phyloP scores from a whole-genome alignment of 768 basidiomycete species.

The Pleurotus giganteus region DNA sequence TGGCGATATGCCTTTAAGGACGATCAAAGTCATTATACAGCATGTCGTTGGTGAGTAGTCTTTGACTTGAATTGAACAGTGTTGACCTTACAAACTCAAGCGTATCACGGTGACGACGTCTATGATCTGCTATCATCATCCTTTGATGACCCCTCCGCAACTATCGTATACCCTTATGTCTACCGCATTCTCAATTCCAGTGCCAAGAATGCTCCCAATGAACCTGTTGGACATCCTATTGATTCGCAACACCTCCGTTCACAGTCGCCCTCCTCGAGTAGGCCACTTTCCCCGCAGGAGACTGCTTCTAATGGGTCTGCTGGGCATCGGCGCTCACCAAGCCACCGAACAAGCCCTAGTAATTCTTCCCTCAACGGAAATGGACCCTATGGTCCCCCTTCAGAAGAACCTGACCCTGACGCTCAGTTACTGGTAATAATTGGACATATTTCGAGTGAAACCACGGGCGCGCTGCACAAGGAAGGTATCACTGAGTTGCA shows the following conservation, averaged over 20 bases:
- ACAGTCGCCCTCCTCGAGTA: slow-evolving; percentile 59
- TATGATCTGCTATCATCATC: slow-evolving; percentile 89
- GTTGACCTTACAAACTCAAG: slow-evolving; percentile 32
- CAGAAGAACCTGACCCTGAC: slow-evolving; percentile 85
- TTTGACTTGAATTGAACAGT: not conserved
- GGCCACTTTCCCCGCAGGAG: slow-evolving; percentile 71
- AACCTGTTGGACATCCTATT: slow-evolving; percentile 27
- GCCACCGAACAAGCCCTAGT: slow-evolving; percentile 68
- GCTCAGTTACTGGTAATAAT: slow-evolving; percentile 80
- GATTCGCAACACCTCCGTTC: slow-evolving; percentile 42
- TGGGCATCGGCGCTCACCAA: slow-evolving; percentile 49
- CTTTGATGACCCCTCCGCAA: slow-evolving; percentile 96
- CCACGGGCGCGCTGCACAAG: slow-evolving; percentile 85
- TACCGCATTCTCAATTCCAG: slow-evolving; percentile 84
- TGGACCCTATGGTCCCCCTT: slow-evolving; percentile 47
- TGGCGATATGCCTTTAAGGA: slow-evolving; percentile 96
- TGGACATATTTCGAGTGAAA: slow-evolving; percentile 84
- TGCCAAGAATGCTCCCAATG: slow-evolving; percentile 41
- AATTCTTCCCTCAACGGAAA: slow-evolving; percentile 60
- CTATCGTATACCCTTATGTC: slow-evolving; percentile 94
- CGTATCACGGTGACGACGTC: slow-evolving; percentile 83
- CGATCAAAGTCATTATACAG: slow-evolving; percentile 98
- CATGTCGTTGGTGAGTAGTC: slow-evolving; percentile 84
- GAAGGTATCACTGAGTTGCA: slow-evolving; percentile 95
- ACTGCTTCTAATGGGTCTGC: slow-evolving; percentile 51